Evolutionary conservation across 805 yeast species (phyloP), one percentile per base, ranked within the genome.

Genomic region (Saccharomycopsis vini): DNA sequence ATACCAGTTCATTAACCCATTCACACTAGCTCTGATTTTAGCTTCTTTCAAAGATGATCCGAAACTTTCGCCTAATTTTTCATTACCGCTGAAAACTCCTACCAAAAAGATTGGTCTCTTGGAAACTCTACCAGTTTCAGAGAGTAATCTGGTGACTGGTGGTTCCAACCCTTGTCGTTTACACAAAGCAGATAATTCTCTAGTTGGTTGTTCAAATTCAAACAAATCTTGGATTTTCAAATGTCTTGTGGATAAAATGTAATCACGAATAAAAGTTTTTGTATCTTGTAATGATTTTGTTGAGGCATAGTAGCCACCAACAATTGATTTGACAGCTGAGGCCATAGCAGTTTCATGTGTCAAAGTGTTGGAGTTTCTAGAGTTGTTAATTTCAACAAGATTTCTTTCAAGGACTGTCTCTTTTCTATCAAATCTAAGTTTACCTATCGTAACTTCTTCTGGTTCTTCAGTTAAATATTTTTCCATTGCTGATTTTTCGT

Each of bases 41-140:
- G 97, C 96, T 64, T 92, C 97, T 52, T 74, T 76, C 55, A 92
- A 68, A 23, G 95, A 83, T 5, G 94, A 70, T 30, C 97, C 99
- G 58, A 83, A 87, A 34, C 96, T 96, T 63, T 92, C 97, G 41
- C 97, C 96, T 44, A 92, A 69, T 62, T 86, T 79, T 51, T 77
- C 77, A 12, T 71, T 69, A 29, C 96, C 97, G 46, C 83, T 71
- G 62, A 88, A 92, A 1, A 86, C 92, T 40, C 96, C 97, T 28
- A 90, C 95, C 12, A 90, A 82, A 54, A 76, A 92, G 31, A 88
- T 81, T 20, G 98, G 95, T 38, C 83, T 77, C 46, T 75, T 72
- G 2, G 95, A 77, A 55, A 71, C 68, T 63, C 98, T 76, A 61
- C 99, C 99, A 23, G 95, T 83, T 64, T 92, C 99, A 28, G 95